Percentiles rank a stretch among this genome's conserved stretches.
These are phyloP conservation scores for Chytriomyces confervae DNA, from an alignment of 192 early-diverging fungal genomes.

Conservation along the genomic window DNA sequence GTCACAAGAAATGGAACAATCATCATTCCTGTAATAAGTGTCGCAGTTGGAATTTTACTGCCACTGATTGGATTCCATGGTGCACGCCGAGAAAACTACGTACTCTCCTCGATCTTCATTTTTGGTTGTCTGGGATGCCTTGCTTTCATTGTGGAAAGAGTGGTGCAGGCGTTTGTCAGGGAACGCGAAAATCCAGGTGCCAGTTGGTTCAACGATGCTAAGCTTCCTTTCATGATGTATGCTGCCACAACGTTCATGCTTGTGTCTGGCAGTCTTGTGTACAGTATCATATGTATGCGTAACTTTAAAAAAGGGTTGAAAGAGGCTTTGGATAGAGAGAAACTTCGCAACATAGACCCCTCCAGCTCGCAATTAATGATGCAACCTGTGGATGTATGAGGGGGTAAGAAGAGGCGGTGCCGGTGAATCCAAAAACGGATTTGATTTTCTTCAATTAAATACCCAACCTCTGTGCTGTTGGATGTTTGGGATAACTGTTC, in stretches of 20 bases:
- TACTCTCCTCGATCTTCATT: background rate
- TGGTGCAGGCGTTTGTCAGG: background rate
- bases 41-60: background rate
- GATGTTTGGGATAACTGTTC: too few relatives aligned
- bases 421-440: too few relatives aligned
- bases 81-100: slow-evolving; percentile 4
- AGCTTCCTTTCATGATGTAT: slow-evolving; percentile 15
- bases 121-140: slow-evolving; percentile 10
- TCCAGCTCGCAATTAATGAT: too few relatives aligned
- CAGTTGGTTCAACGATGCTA: background rate
- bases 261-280: background rate
- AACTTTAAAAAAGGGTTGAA: slow-evolving; percentile 8
- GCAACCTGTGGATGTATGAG: too few relatives aligned
- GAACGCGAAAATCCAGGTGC: background rate
- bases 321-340: slow-evolving; percentile 4
- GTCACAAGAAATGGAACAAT: slow-evolving; percentile 1
- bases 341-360: too few relatives aligned
- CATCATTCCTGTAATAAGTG: background rate
- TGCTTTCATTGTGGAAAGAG: slow-evolving; percentile 13
- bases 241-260: background rate
- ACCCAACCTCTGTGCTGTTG: too few relatives aligned
- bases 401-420: too few relatives aligned
- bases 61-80: background rate
- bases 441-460: too few relatives aligned
- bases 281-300: background rate